Evolutionary conservation across 371 early-diverging fungal species (phyloP), one percentile per base, ranked within the genome.

Genomic region (Smittium culicis): DNA sequence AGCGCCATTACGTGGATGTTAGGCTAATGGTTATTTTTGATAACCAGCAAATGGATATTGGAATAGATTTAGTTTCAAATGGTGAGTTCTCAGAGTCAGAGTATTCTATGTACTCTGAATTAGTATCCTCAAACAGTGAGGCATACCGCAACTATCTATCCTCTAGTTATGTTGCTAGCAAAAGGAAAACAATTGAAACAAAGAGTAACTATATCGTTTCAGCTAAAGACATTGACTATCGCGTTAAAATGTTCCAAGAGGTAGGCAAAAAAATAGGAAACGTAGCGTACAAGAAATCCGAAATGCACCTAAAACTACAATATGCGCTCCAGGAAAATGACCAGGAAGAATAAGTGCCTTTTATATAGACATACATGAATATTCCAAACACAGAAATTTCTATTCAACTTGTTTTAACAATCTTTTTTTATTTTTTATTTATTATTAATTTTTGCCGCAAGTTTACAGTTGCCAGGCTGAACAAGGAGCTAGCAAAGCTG

Each of bases 241-340:
- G 60, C 2, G 67, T 66, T 27, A 61, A 56, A 29, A 61, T 34
- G 35, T 35, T 59, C 29, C 60, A 66, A 35, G 61, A 61, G 16
- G 29, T 66, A 55, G 62, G 67, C 33, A 59, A 58, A 31, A 31
- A 27, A 17, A 27, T 31, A 32, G 67, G 62, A 29, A 66, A 66
- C 31, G 29, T 55, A 2, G 29, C 67, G 3, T 20, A 30, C 34
- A 35, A 56, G 17, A 30, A 55, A 33, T 57, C 56, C 2, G 67
- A 66, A 25, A 27, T 66, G 8, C 54, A 55, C 24, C 17, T 61
- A 1, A 62, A 34, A 31, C 27, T 59, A 29, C 61, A 66, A 56
- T 59, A 59, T 56, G 67, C 67, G 1, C 62, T 31, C 24, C 67
- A 66, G 25, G 67, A 59, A 27, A 34, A 66, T 17, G 32, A 66